Percentiles rank a stretch among this genome's conserved stretches.
Conservation (phyloP, 2,329 filamentous ascomycete genomes). For the Colletotrichum horii region DNA sequence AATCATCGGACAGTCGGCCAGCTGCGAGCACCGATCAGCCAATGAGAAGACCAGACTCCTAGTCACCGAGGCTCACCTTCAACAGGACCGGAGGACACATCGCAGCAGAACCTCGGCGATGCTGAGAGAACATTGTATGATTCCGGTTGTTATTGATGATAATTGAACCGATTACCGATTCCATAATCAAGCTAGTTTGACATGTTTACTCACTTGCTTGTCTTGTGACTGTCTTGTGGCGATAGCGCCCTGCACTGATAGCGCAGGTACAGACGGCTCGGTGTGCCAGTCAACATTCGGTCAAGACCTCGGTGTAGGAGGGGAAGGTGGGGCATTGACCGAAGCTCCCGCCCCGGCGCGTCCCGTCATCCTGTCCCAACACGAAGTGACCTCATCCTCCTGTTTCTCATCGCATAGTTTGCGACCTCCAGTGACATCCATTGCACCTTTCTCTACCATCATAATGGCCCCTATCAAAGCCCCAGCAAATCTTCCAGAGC, state of each 20-base stretch:
- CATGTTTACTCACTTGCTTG: background rate
- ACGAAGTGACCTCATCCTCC: background rate
- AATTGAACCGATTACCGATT: background rate
- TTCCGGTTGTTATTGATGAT: background rate
- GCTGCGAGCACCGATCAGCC: background rate
- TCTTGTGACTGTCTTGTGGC: background rate
- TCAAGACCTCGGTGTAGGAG: background rate
- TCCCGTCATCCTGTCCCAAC: background rate
- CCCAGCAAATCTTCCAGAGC: conserved; percentile 53
- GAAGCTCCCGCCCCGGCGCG: background rate
- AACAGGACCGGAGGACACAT: conserved; percentile 4
- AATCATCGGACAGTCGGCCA: background rate
- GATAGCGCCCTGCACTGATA: too few relatives aligned
- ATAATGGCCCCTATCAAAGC: conserved; percentile 44
- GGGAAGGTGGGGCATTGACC: background rate
- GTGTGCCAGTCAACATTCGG: background rate
- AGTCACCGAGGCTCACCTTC: background rate
- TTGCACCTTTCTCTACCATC: background rate
- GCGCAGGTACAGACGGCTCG: background rate
- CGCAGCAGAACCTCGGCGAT: background rate
- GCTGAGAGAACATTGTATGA: background rate
- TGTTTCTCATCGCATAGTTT: background rate
- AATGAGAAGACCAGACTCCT: background rate
- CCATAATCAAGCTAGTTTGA: background rate
- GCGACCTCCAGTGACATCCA: background rate